A percentile compares a stretch with the other conserved stretches of the same genome.
Conservation (phyloP, 73 alveolate species). For the Tetrahymena thermophila region DNA sequence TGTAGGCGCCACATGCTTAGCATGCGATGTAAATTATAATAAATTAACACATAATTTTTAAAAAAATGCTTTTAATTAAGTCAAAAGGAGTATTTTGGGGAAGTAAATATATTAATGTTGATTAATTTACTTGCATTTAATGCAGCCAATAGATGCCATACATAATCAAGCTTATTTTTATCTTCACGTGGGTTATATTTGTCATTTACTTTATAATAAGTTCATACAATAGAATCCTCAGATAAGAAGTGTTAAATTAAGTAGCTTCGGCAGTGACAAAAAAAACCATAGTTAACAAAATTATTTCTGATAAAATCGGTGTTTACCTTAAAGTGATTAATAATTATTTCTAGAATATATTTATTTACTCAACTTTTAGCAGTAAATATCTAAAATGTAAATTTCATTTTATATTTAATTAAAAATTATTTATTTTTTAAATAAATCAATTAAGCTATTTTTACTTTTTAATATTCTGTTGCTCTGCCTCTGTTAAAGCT, state of each 20-base stretch:
- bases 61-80: neutral
- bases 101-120: neutral
- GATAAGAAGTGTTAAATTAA: neutral
- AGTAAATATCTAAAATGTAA: neutral
- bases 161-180: neutral
- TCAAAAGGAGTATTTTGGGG: neutral
- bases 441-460: neutral
- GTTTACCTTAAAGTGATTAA: neutral
- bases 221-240: neutral
- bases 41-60: neutral
- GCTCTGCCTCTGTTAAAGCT: neutral
- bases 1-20: neutral
- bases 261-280: neutral
- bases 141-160: neutral
- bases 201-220: neutral
- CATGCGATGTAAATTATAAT: neutral
- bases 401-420: neutral
- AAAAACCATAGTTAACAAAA: neutral
- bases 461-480: neutral
- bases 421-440: neutral
- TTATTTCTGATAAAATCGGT: neutral
- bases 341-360: neutral
- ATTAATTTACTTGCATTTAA: neutral
- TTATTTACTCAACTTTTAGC: neutral
- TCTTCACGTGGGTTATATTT: neutral